Conservation (phyloP, 2,329 filamentous ascomycete genomes). For the Magnaporthiopsis incrustans region DNA sequence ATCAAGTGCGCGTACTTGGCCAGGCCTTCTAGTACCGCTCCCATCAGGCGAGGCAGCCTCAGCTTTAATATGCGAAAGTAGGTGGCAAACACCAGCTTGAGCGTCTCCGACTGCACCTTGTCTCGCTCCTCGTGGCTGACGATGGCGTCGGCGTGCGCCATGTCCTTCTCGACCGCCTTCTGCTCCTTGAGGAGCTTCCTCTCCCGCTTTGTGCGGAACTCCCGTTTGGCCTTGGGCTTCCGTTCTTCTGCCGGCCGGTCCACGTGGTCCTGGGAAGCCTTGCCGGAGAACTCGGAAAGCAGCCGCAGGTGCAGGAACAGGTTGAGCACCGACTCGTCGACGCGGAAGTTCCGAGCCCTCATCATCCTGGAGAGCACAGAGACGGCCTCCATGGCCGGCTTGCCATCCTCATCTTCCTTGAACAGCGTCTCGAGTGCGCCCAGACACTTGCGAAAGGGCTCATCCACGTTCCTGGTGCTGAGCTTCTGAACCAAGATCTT, state of each 20-base stretch:
- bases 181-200: slow-evolving; percentile 79
- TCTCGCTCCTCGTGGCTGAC: slow-evolving; percentile 91
- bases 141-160: slow-evolving; percentile 83
- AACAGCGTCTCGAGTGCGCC: slow-evolving; percentile 77
- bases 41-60: slow-evolving; percentile 77
- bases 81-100: slow-evolving; percentile 90
- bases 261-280: slow-evolving; percentile 69
- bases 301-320: slow-evolving; percentile 85
- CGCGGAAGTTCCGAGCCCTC: slow-evolving; percentile 72
- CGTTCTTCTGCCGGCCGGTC: slow-evolving; percentile 47
- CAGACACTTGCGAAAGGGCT: slow-evolving; percentile 69
- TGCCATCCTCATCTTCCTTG: slow-evolving; percentile 79
- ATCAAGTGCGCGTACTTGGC: slow-evolving; percentile 93
- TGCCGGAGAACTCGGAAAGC: slow-evolving; percentile 78
- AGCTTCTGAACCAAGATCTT: slow-evolving; percentile 82
- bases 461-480: slow-evolving; percentile 62
- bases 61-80: slow-evolving; percentile 94
- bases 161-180: slow-evolving; percentile 83
- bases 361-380: slow-evolving; percentile 89
- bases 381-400: slow-evolving; percentile 79
- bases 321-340: slow-evolving; percentile 82
- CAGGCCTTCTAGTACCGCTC: slow-evolving; percentile 89
- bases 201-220: slow-evolving; percentile 82
- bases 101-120: slow-evolving; percentile 86
- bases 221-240: slow-evolving; percentile 65